Base-by-base conservation (phyloP, 2,329 filamentous ascomycete genomes). In the Shiraia sp. region DNA sequence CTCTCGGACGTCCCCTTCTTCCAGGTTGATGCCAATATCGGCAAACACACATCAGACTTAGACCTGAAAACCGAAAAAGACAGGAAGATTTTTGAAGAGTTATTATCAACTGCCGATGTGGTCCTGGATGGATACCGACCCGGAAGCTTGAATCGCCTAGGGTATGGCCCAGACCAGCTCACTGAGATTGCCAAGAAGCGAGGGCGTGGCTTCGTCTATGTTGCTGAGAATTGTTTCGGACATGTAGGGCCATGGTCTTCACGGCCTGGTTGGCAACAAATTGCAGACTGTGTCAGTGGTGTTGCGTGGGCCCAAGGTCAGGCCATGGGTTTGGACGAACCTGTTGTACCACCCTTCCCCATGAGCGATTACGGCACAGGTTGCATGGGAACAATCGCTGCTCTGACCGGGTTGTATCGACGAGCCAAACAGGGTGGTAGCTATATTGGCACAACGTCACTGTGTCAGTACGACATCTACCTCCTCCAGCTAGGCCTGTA, bases 1-100 rank as follows among this genome's bases (percentile, higher is more conserved):
- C 74, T 90, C n/a, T 80, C 81, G 4, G 86, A 88, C 46, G 82
- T 88, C 1, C 83, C 84, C 0, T 85, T 86, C 66, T 87, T 87
- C 66, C 85, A 88, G 53, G 78, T 87, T 1, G 85, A 88, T 51
- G 81, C 83, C 10, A 88, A 88, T 59, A 81, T 83, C 59, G 86
- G 86, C 16, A 89, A 89, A 62, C 83, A 84, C 49, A 77, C 82
- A 1, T 75, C 77, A 1, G 80, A 85, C 14, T 70, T 89, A 5
- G 78, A 88, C 47, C 73, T 88, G 7, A 83, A 82, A 53, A 72
- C 75, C 0, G 46, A 71, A 0, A 62, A 68, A n/a, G 83, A 82
- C 12, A 74, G 81, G 12, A 61, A 63, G 7, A 62, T 65, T 0
- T 86, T 89, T 39, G 79, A 86, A 41, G 60, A 72, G 7, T 74